Percentiles rank a stretch among this genome's conserved stretches.
Evolutionary conservation across 345 rosid species (phyloP).

Genomic region (Bretschneidera sinensis): DNA sequence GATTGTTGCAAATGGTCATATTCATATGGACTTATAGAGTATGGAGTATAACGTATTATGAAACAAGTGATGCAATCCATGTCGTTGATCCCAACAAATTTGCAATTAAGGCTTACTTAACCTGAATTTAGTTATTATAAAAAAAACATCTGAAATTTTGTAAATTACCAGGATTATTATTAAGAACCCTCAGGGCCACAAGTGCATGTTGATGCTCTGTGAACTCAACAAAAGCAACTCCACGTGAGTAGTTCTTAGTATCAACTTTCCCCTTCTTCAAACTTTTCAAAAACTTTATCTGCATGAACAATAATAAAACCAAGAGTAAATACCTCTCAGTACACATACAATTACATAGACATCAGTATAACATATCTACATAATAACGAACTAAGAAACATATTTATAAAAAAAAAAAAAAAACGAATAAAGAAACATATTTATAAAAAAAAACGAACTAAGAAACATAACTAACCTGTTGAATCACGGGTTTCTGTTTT

Average conservation of each 20-base stretch:
- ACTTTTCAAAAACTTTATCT: conserved; percentile 73
- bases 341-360: neutral
- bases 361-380: neutral
- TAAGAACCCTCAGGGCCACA: conserved; percentile 87
- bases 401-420: too few species aligned
- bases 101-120: neutral
- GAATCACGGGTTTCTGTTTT: conserved; percentile 75
- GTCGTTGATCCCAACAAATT: too few species aligned
- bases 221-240: conserved; percentile 89
- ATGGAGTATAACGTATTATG: neutral
- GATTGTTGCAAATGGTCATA: too few species aligned
- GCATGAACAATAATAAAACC: conserved; percentile 15
- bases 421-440: neutral
- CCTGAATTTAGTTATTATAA: neutral
- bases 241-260: conserved; percentile 65
- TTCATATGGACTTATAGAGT: neutral
- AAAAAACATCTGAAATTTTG: too few species aligned
- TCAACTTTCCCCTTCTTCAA: conserved; percentile 61
- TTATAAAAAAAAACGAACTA: neutral
- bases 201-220: conserved; percentile 83
- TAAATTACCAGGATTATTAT: conserved; percentile 75
- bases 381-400: neutral
- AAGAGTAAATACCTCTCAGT: neutral
- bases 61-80: too few species aligned
- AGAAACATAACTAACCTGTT: conserved; percentile 51